Evolutionary conservation across 2,329 filamentous ascomycete species (phyloP).

Genomic region (Sporothrix pseudoabietina): DNA sequence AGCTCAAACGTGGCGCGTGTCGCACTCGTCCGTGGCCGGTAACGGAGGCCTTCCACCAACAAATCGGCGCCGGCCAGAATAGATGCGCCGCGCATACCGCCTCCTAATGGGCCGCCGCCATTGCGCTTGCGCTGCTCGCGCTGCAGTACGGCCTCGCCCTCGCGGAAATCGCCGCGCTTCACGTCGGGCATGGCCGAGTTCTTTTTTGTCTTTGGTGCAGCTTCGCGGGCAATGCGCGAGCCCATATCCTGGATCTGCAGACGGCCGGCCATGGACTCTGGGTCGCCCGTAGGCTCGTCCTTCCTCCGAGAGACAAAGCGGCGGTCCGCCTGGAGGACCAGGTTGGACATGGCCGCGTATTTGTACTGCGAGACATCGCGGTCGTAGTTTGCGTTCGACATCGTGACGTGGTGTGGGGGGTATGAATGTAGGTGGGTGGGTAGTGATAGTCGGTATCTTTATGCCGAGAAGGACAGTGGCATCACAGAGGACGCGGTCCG

Average conservation of each 20-base stretch:
- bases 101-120: slow-evolving; percentile 60
- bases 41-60: slow-evolving; percentile 86
- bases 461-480: background rate
- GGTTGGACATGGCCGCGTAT: slow-evolving; percentile 99
- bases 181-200: slow-evolving; percentile 67
- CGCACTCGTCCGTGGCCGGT: slow-evolving; percentile 86
- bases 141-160: slow-evolving; percentile 80
- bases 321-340: slow-evolving; percentile 99
- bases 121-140: slow-evolving; percentile 87
- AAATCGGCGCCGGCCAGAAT: slow-evolving; percentile 81
- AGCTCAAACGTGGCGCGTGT: slow-evolving; percentile 93
- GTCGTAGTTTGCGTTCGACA: slow-evolving; percentile 66
- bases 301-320: slow-evolving; percentile 89
- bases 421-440: background rate
- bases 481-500: background rate
- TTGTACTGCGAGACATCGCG: slow-evolving; percentile 95
- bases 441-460: background rate
- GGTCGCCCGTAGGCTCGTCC: slow-evolving; percentile 95
- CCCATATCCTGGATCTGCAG: slow-evolving; percentile 97
- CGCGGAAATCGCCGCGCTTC: slow-evolving; percentile 72
- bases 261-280: slow-evolving; percentile 92
- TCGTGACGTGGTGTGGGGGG: slow-evolving; percentile 47
- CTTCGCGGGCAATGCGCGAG: slow-evolving; percentile 74
- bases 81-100: slow-evolving; percentile 64
- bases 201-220: slow-evolving; percentile 80